phyloP scores from a whole-genome alignment of 169 alveolate species.

The Eimeria zaria region DNA sequence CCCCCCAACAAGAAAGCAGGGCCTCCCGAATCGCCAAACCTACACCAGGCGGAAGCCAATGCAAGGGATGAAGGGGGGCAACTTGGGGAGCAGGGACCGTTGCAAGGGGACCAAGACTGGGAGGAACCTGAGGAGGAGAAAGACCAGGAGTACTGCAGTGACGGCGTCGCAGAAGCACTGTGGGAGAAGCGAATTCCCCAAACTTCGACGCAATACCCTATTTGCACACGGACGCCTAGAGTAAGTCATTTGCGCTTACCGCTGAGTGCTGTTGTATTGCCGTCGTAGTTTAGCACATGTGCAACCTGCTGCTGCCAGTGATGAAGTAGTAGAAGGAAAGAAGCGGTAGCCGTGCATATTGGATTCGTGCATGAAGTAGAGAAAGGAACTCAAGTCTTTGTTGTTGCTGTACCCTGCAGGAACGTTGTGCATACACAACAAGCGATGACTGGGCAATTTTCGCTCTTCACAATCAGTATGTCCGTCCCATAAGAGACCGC shows the following conservation, averaged over 20 bases:
- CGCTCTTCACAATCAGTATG: conserved; percentile 80
- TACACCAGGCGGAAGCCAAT: neutral
- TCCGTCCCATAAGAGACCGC: conserved; percentile 75
- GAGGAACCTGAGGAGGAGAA: neutral
- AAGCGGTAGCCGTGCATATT: neutral
- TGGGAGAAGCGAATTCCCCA: conserved; percentile 32
- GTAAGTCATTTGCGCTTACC: neutral
- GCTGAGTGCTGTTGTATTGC: neutral
- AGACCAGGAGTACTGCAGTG: neutral
- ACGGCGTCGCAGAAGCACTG: neutral
- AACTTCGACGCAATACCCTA: conserved; percentile 21
- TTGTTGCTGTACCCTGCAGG: conserved; percentile 32
- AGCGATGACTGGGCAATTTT: conserved; percentile 79
- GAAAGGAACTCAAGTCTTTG: neutral
- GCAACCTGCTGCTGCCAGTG: neutral
- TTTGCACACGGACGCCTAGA: conserved; percentile 58
- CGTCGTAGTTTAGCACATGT: neutral
- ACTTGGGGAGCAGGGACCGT: neutral
- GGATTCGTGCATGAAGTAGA: neutral
- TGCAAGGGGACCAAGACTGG: conserved; percentile 12
- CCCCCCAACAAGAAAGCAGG: neutral
- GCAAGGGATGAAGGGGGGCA: neutral
- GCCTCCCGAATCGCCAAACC: neutral
- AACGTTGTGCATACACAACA: conserved; percentile 83
- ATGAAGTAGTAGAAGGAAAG: neutral